Base-by-base conservation (phyloP, 1,284 basidiomycete species). In the Mycena sp. region DNA sequence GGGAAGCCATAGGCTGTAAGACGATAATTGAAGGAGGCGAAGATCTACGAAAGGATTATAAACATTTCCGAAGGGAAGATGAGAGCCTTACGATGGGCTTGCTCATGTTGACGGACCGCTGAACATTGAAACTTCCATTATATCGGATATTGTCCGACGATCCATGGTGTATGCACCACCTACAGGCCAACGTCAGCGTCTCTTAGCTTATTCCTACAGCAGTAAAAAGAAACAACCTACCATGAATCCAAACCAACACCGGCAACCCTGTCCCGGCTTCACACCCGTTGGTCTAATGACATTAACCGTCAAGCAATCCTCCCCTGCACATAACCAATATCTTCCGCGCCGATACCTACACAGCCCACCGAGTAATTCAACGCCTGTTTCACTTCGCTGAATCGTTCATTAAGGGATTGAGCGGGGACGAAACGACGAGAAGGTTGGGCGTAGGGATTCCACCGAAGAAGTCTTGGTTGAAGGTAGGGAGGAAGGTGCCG, bases 271-370 rank as follows among this genome's bases (percentile, higher is more conserved):
- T 0, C 68, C 70, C 40, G 66, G 71, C 16, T 75, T 75, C 17
- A 77, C 77, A 46, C 76, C 77, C 9, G 76, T 73, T 1, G 81
- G 82, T 65, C 79, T 81, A 79, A 80, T 83, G 5, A 84, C 69
- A 68, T 83, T 82, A 40, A 84, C 45, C 16, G 71, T 77, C 61
- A 84, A 73, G 65, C 81, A 84, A 71, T 83, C 81, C 73, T 83
- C 81, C 45, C 55, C 55, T 58, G 55, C 45, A 58, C 55, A 41
- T 58, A 58, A 58, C 55, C 55, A 58, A 58, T 58, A 49, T 58
- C 55, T 2, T 58, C 55, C n/a, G 73, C 76, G 10, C 81, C 81
- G 32, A 81, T 72, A 7, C 80, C 80, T 26, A 80, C 75, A 72
- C 72, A 21, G 80, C 80, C 21, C 81, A 81, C 46, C 76, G 70